Conservation (phyloP, 2,329 filamentous ascomycete species). For the Scortechinia acanthostroma region DNA sequence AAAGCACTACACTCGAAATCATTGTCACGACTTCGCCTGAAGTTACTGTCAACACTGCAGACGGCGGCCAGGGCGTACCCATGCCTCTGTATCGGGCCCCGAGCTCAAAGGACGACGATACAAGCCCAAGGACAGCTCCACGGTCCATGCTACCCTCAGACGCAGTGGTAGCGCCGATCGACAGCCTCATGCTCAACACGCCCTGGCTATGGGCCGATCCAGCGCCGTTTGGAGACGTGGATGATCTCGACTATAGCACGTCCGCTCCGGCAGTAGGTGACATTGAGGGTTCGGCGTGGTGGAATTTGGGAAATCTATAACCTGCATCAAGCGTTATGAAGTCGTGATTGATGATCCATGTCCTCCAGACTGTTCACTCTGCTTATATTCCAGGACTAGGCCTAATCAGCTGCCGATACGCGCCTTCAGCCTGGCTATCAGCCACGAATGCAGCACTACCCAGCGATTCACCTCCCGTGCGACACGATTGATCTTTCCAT, state of each 20-base stretch:
- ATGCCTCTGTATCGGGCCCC: constrained; percentile 13
- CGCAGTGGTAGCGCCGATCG: constrained; percentile 15
- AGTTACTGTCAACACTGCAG: constrained; percentile 35
- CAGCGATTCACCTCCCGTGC: too few relatives aligned
- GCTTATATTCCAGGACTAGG: too few relatives aligned
- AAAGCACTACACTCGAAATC: constrained; percentile 34
- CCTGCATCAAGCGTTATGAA: too few relatives aligned
- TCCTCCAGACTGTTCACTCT: too few relatives aligned
- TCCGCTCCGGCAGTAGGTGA: constrained; percentile 15
- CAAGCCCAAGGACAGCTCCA: too few relatives aligned
- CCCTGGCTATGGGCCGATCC: constrained; percentile 22
- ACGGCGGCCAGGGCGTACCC: constrained; percentile 39
- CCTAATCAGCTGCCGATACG: too few relatives aligned
- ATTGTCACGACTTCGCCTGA: constrained; percentile 37
- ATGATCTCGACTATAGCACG: constrained; percentile 16
- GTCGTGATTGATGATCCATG: too few relatives aligned
- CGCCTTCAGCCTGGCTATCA: too few relatives aligned
- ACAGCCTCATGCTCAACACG: constrained; percentile 22
- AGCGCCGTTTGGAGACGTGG: constrained; percentile 18
- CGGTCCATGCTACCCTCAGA: constrained; percentile 9
- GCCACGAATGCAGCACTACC: too few relatives aligned
- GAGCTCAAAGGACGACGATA: background rate
- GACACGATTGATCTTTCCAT: too few relatives aligned
- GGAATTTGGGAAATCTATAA: constrained; percentile 23
- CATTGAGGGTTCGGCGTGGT: constrained; percentile 19